Evolutionary conservation across 805 yeast species (phyloP).

Genomic region (Cyberlindnera mrakii): DNA sequence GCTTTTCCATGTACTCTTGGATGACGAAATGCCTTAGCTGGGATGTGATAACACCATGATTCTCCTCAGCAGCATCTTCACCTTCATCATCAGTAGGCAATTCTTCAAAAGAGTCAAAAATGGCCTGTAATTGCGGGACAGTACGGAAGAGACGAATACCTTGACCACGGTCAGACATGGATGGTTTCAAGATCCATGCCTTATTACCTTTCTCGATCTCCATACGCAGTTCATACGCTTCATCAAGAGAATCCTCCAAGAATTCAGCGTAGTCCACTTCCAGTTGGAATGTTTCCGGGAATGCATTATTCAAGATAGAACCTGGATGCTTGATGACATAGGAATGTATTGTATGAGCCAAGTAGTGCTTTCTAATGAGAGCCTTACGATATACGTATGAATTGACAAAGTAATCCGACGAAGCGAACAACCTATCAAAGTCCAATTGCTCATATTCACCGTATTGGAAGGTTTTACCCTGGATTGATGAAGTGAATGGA

Average conservation of each 20-base stretch:
- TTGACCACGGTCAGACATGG: constrained; percentile 96
- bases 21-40: constrained; percentile 88
- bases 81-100: constrained; percentile 58
- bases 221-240: constrained; percentile 79
- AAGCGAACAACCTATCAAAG: constrained; percentile 51
- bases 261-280: constrained; percentile 96
- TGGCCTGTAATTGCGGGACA: constrained; percentile 70
- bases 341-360: constrained; percentile 77
- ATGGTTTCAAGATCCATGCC: constrained; percentile 89
- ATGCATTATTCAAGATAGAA: constrained; percentile 51
- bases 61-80: constrained; percentile 36
- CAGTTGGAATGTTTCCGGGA: constrained; percentile 70
- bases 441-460: constrained; percentile 89
- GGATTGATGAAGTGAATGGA: constrained; percentile 14
- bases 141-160: constrained; percentile 83
- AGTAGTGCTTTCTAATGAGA: constrained; percentile 81
- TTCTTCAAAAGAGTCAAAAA: constrained; percentile 84
- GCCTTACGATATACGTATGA: constrained; percentile 88
- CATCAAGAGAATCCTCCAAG: constrained; percentile 89
- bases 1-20: constrained; percentile 70
- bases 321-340: constrained; percentile 70
- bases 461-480: constrained; percentile 55
- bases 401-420: constrained; percentile 54
- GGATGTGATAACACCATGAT: constrained; percentile 71
- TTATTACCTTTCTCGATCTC: constrained; percentile 58